Conservation (phyloP, 2,329 filamentous ascomycete genomes). For the Fusarium continuum region DNA sequence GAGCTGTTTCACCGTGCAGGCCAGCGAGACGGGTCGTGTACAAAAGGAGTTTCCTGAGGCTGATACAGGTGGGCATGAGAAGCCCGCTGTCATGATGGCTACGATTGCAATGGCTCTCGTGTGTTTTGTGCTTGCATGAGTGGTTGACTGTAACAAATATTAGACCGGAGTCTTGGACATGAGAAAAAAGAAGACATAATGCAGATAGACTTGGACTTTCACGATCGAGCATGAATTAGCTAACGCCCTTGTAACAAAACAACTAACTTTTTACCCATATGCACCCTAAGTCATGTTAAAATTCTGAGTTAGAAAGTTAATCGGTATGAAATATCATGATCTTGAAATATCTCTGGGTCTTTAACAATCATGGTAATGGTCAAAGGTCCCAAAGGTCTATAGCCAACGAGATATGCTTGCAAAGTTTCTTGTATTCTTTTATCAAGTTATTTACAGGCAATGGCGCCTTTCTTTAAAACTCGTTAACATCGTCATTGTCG, state of each 20-base stretch:
- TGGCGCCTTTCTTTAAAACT: neutral
- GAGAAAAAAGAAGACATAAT: neutral
- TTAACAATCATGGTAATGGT: neutral
- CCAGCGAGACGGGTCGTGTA: conserved; percentile 64
- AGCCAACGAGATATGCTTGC: too few relatives aligned
- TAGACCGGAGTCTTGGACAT: conserved; percentile 2
- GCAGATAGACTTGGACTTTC: conserved; percentile 16
- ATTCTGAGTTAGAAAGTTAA: neutral
- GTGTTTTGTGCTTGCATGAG: conserved; percentile 16
- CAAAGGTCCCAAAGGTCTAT: too few relatives aligned
- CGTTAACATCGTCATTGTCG: conserved; percentile 10
- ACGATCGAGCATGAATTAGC: conserved; percentile 11
- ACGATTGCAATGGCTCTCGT: conserved; percentile 2
- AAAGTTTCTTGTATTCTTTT: neutral
- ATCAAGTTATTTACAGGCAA: neutral
- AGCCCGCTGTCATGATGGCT: conserved; percentile 18
- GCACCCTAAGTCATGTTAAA: neutral
- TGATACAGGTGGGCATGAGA: neutral
- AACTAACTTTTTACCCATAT: neutral
- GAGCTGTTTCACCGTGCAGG: conserved; percentile 71
- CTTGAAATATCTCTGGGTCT: neutral
- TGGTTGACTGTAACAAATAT: conserved; percentile 2
- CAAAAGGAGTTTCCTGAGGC: conserved; percentile 60
- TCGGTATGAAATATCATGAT: neutral
- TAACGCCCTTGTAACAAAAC: conserved; percentile 20